phyloP scores from a whole-genome alignment of 768 basidiomycete species.

The Tulasnella sp. region DNA sequence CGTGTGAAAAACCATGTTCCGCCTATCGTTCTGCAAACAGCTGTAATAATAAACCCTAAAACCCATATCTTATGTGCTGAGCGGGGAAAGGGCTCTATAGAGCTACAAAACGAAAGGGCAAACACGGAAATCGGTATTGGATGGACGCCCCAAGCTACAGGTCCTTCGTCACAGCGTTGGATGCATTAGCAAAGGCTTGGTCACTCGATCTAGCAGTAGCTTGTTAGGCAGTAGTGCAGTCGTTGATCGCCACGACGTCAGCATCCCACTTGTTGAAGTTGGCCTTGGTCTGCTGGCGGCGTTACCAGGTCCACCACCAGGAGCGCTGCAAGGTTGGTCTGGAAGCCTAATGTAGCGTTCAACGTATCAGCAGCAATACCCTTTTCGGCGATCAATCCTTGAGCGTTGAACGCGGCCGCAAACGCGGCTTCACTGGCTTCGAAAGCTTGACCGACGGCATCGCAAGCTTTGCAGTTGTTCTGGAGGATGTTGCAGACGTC shows the following conservation, averaged over 20 bases:
- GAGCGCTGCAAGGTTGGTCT: constrained; percentile 8
- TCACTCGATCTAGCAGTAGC: constrained; percentile 9
- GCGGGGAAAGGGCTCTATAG: neutral
- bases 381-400: neutral
- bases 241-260: constrained; percentile 8
- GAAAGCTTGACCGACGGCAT: neutral
- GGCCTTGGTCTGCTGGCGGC: too few relatives aligned
- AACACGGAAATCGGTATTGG: neutral
- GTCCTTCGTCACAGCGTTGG: constrained; percentile 5
- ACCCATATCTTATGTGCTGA: neutral
- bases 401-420: neutral
- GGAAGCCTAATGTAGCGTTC: neutral
- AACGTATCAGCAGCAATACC: constrained; percentile 1
- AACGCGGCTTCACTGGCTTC: neutral
- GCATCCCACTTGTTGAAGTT: constrained; percentile 13
- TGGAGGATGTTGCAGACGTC: constrained; percentile 1
- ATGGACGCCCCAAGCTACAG: neutral
- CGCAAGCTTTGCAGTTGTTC: constrained; percentile 3
- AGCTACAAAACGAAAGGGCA: neutral
- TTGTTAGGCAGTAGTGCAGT: neutral
- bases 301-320: constrained; percentile 9
- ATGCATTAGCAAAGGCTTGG: constrained; percentile 10
- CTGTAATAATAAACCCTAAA: too few relatives aligned
- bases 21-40: too few relatives aligned
- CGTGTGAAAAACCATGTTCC: too few relatives aligned